Evolutionary conservation across 257 asterid genomes (phyloP).

Genomic region (Solanum peruvianum): DNA sequence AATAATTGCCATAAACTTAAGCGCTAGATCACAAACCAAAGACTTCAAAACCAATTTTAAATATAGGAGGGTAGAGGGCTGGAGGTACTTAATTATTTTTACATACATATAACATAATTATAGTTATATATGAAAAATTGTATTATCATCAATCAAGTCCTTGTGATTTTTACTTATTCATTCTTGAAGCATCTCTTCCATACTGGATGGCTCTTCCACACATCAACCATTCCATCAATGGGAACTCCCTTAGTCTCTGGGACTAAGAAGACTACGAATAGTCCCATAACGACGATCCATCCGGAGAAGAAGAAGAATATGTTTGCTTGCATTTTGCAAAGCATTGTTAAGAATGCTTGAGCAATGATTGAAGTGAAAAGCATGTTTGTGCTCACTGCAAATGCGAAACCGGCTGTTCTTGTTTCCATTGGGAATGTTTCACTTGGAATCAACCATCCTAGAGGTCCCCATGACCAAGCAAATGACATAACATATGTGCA

Average conservation of each 20-base stretch:
- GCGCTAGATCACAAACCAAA: background rate
- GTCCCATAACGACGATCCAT: constrained; percentile 21
- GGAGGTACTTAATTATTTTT: background rate
- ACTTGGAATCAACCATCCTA: constrained; percentile 67
- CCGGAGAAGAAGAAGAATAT: constrained; percentile 28
- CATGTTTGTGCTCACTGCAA: constrained; percentile 53
- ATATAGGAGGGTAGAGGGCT: background rate
- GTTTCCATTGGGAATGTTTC: constrained; percentile 69
- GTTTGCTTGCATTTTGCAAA: constrained; percentile 25
- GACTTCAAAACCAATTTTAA: background rate
- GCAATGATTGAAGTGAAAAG: constrained; percentile 25
- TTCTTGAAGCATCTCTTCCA: constrained; percentile 15
- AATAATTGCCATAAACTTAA: background rate
- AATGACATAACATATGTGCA: constrained; percentile 60
- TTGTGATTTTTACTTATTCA: background rate
- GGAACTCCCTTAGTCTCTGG: constrained; percentile 34
- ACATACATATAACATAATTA: background rate
- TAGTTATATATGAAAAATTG: background rate
- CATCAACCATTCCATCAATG: constrained; percentile 11
- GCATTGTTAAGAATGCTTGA: constrained; percentile 24
- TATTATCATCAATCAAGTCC: background rate
- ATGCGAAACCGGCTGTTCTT: constrained; percentile 56
- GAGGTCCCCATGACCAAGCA: constrained; percentile 88
- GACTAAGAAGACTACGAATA: constrained; percentile 15
- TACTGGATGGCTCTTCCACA: constrained; percentile 23